Conservation (phyloP, 2,329 filamentous ascomycete species). For the Trichoderma koningii region DNA sequence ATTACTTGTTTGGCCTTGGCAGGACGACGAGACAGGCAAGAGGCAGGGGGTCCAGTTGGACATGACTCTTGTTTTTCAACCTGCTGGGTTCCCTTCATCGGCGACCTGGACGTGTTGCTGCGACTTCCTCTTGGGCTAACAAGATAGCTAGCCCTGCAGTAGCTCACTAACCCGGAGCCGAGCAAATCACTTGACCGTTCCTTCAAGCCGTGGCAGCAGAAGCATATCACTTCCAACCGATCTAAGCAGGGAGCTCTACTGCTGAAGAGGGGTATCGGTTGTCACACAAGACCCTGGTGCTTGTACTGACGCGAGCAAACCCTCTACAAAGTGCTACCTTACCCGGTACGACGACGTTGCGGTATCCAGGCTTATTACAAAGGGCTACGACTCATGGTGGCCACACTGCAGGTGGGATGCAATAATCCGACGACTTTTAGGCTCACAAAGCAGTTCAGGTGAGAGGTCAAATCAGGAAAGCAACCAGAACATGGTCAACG, state of each 20-base stretch:
- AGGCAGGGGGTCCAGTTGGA: neutral
- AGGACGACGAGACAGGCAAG: neutral
- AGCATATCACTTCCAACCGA: slow-evolving; percentile 2
- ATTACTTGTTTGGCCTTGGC: neutral
- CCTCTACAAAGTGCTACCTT: too few relatives aligned
- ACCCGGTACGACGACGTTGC: too few relatives aligned
- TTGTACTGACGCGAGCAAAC: neutral
- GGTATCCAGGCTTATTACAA: too few relatives aligned
- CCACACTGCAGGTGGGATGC: neutral
- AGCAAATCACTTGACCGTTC: slow-evolving; percentile 12
- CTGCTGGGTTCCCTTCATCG: neutral
- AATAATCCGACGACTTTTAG: neutral
- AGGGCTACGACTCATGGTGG: neutral
- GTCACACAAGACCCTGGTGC: slow-evolving; percentile 7
- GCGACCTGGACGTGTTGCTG: neutral
- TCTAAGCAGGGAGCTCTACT: neutral
- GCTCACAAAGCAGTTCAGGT: neutral
- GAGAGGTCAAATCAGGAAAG: neutral
- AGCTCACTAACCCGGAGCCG: neutral
- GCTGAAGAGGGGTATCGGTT: neutral
- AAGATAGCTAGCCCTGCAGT: neutral
- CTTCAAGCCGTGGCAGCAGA: slow-evolving; percentile 10
- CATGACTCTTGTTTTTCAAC: neutral
- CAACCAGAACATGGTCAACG: neutral
- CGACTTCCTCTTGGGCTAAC: neutral